These are phyloP conservation scores for Aspergillus saccharolyticus DNA, from an alignment of 495 filamentous ascomycete species.

Conservation along the genomic window DNA sequence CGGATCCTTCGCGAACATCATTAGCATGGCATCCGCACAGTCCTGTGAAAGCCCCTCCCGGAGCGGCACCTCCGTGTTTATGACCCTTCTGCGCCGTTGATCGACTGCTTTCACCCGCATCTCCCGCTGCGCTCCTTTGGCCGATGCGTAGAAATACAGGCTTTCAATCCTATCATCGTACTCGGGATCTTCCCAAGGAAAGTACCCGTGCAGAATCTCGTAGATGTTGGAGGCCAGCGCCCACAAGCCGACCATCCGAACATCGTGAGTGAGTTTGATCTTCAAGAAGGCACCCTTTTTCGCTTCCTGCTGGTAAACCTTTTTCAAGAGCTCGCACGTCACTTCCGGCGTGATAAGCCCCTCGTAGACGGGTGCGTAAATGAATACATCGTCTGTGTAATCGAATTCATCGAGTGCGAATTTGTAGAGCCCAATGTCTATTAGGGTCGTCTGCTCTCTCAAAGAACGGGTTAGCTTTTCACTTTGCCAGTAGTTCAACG, in stretches of 20 bases:
- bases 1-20: conserved; percentile 17
- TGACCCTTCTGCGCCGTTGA: background rate
- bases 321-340: background rate
- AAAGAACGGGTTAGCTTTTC: too few relatives aligned
- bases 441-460: background rate
- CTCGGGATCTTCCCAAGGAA: conserved; percentile 23
- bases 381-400: background rate
- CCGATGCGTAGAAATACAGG: background rate
- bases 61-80: conserved; percentile 14
- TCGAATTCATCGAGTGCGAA: background rate
- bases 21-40: conserved; percentile 22
- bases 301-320: background rate
- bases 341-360: background rate
- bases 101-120: too few relatives aligned
- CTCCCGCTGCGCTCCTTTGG: background rate
- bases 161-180: conserved; percentile 1
- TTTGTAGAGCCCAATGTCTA: background rate
- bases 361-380: background rate
- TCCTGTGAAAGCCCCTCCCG: conserved; percentile 22
- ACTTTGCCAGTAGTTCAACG: too few relatives aligned
- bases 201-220: conserved; percentile 24
- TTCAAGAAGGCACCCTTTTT: background rate
- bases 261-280: conserved; percentile 9
- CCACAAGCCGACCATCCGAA: conserved; percentile 16
- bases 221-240: conserved; percentile 20